phyloP scores from a whole-genome alignment of 2,329 filamentous ascomycete species.

The Nemania abortiva region DNA sequence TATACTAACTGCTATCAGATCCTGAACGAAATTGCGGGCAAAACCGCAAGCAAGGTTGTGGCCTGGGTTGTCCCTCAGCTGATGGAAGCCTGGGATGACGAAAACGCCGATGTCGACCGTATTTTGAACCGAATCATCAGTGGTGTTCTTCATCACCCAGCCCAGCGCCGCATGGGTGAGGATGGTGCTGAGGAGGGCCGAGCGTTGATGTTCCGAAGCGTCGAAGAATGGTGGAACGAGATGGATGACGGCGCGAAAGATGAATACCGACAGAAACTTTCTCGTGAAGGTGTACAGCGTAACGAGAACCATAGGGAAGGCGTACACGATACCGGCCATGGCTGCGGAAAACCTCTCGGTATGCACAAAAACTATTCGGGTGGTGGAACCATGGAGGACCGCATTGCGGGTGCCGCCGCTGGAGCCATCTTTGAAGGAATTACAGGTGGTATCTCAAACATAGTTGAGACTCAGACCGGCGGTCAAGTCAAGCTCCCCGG shows the following conservation, averaged over 20 bases:
- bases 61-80: constrained; percentile 90
- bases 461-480: constrained; percentile 62
- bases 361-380: constrained; percentile 75
- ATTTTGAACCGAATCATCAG: constrained; percentile 81
- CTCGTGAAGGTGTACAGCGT: constrained; percentile 79
- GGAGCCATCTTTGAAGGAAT: constrained; percentile 69
- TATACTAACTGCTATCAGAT: constrained; percentile 58
- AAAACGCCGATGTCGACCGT: constrained; percentile 74
- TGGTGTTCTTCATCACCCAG: constrained; percentile 90
- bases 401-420: constrained; percentile 68
- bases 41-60: constrained; percentile 81
- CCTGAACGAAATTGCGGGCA: constrained; percentile 89
- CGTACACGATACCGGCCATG: constrained; percentile 85
- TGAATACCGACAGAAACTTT: constrained; percentile 79
- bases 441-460: constrained; percentile 62
- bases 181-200: constrained; percentile 81
- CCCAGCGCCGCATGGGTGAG: constrained; percentile 75
- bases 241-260: constrained; percentile 73
- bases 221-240: constrained; percentile 84
- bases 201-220: constrained; percentile 79
- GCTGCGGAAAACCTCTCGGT: constrained; percentile 81
- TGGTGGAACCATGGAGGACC: constrained; percentile 65
- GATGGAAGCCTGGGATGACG: constrained; percentile 88
- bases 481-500: constrained; percentile 45
- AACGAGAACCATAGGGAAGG: constrained; percentile 90